Evolutionary conservation across 192 early-diverging fungal genomes (phyloP).

Genomic region (Piromyces finnis): DNA sequence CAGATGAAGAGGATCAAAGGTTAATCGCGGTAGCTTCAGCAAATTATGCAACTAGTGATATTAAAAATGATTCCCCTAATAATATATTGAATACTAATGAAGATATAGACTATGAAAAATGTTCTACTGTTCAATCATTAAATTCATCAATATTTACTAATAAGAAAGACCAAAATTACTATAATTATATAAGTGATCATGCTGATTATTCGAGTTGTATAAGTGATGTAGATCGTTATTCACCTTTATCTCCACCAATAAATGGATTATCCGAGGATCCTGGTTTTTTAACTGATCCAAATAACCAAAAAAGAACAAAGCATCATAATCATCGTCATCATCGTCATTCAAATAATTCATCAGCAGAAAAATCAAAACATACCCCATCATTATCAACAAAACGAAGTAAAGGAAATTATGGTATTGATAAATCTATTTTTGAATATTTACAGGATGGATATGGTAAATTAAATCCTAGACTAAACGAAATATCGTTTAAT

Average conservation of each 20-base stretch:
- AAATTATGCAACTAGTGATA: too few relatives aligned
- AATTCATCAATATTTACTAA: too few relatives aligned
- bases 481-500: neutral
- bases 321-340: neutral
- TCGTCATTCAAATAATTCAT: neutral
- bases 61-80: too few relatives aligned
- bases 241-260: neutral
- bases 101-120: too few relatives aligned
- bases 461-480: neutral
- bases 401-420: neutral
- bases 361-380: neutral
- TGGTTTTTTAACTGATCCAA: neutral
- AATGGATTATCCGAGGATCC: too few relatives aligned
- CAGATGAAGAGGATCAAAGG: neutral
- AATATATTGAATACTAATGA: too few relatives aligned
- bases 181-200: neutral
- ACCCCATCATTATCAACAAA: neutral
- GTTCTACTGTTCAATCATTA: too few relatives aligned
- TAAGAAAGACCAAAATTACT: neutral
- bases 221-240: neutral
- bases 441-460: neutral
- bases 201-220: neutral
- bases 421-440: neutral
- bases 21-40: neutral
- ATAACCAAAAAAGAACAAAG: neutral